These are phyloP conservation scores for Myriangium duriaei DNA, from an alignment of 2,329 filamentous ascomycete genomes.

Conservation along the genomic window DNA sequence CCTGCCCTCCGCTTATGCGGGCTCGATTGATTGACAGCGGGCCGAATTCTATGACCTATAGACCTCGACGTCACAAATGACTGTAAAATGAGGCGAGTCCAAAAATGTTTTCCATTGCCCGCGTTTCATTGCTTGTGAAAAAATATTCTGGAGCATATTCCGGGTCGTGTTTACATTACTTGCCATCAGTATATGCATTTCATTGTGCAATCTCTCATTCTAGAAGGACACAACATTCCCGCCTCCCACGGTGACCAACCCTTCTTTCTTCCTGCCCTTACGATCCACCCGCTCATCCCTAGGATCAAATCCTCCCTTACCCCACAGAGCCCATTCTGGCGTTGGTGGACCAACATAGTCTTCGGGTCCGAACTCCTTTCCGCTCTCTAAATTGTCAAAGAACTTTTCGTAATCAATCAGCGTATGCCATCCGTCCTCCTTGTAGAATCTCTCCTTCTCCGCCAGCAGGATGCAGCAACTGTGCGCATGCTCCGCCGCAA, in stretches of 20 bases:
- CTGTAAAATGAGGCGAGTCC: no score
- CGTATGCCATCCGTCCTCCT: conserved; percentile 75
- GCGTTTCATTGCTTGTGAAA: no score
- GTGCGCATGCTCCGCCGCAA: conserved; percentile 89
- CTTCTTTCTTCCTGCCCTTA: conserved; percentile 45
- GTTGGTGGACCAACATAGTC: conserved; percentile 81
- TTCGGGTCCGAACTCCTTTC: conserved; percentile 58
- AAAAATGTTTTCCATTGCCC: no score
- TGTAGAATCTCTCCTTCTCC: conserved; percentile 59
- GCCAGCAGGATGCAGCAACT: conserved; percentile 86
- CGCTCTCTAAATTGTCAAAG: conserved; percentile 68
- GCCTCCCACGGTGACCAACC: not conserved
- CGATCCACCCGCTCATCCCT: conserved; percentile 75
- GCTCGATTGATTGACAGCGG: no score
- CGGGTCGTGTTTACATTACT: no score
- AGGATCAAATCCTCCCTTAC: conserved; percentile 87
- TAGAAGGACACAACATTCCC: not conserved
- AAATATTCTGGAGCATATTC: no score
- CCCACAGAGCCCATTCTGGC: conserved; percentile 90
- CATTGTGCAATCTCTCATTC: no score
- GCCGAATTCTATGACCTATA: no score
- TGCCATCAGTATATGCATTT: no score
- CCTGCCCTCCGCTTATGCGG: no score
- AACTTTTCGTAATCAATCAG: conserved; percentile 82
- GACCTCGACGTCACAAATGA: no score